A percentile compares a stretch with the other conserved stretches of the same genome.
Conservation (phyloP, 768 basidiomycete species). For the Tulasnella sp. region DNA sequence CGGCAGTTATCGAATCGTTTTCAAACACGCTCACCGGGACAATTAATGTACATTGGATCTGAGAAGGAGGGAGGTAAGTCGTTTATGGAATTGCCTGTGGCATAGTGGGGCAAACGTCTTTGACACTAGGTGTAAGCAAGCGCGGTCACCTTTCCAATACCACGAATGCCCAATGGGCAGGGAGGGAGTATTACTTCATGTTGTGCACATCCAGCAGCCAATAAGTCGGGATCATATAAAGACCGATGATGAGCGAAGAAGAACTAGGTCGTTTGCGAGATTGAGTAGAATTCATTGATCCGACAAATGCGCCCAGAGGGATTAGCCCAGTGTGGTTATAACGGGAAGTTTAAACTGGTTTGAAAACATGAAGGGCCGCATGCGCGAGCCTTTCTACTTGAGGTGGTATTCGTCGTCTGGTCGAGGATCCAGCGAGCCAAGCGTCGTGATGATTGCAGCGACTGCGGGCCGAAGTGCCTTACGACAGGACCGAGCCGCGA, state of each 20-base stretch:
- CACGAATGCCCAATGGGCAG: too few species aligned
- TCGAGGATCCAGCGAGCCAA: slow-evolving; percentile 47
- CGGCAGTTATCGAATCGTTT: background rate
- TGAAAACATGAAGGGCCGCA: background rate
- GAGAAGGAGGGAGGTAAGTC: background rate
- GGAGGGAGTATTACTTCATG: background rate
- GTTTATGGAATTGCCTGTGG: background rate
- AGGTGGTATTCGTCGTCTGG: slow-evolving; percentile 34
- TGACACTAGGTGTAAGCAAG: too few species aligned
- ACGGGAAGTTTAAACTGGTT: background rate
- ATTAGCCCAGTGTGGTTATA: background rate
- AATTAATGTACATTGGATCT: background rate
- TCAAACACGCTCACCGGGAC: background rate
- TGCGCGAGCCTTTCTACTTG: background rate
- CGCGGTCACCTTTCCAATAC: too few species aligned
- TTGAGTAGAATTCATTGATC: background rate
- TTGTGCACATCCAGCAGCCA: background rate
- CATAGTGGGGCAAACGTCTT: background rate
- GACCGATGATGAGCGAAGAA: too few species aligned
- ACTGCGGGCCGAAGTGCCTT: too few species aligned
- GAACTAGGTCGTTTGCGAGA: background rate
- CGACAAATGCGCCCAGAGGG: background rate
- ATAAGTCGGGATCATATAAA: background rate
- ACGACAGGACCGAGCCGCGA: too few species aligned
- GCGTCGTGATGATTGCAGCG: slow-evolving; percentile 47